Evolutionary conservation across 192 early-diverging fungal species (phyloP).

Genomic region (Blastocladiella britannica): DNA sequence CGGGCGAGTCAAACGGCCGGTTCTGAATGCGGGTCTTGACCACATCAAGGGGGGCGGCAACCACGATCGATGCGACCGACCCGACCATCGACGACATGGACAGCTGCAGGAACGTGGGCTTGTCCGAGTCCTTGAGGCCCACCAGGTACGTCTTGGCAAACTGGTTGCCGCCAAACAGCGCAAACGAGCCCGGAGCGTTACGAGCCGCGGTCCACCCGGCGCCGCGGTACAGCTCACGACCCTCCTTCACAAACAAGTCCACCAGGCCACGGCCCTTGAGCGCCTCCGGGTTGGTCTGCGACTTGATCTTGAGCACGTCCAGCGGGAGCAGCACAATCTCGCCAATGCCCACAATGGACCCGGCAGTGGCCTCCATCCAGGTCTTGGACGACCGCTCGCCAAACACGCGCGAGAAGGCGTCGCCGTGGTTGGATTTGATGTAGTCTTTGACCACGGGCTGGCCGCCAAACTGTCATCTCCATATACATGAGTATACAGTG

Average conservation of each 20-base stretch:
- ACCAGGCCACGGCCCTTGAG: constrained; percentile 65
- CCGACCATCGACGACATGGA: constrained; percentile 90
- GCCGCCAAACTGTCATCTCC: constrained; percentile 93
- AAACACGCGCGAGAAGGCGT: constrained; percentile 53
- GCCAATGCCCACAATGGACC: constrained; percentile 73
- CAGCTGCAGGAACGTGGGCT: constrained; percentile 98
- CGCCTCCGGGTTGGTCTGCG: constrained; percentile 76
- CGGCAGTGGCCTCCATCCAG: constrained; percentile 94
- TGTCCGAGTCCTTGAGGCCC: constrained; percentile 67
- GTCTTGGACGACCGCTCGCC: constrained; percentile 89
- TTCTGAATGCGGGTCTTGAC: constrained; percentile 99
- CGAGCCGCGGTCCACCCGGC: constrained; percentile 90
- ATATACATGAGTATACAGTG: too few relatives aligned
- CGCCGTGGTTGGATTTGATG: constrained; percentile 61
- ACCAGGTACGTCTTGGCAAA: constrained; percentile 87
- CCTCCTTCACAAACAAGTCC: constrained; percentile 65
- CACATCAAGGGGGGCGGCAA: constrained; percentile 91
- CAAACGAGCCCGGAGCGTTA: constrained; percentile 96
- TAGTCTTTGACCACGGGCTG: constrained; percentile 91
- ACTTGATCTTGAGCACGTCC: constrained; percentile 96
- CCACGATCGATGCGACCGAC: constrained; percentile 76
- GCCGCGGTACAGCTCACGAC: constrained; percentile 81
- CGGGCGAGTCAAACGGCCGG: constrained; percentile 64
- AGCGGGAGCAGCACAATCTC: constrained; percentile 89
- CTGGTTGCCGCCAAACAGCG: constrained; percentile 81